Base-by-base conservation (phyloP, 305 asterid genomes). In the Euphrasia arctica region DNA sequence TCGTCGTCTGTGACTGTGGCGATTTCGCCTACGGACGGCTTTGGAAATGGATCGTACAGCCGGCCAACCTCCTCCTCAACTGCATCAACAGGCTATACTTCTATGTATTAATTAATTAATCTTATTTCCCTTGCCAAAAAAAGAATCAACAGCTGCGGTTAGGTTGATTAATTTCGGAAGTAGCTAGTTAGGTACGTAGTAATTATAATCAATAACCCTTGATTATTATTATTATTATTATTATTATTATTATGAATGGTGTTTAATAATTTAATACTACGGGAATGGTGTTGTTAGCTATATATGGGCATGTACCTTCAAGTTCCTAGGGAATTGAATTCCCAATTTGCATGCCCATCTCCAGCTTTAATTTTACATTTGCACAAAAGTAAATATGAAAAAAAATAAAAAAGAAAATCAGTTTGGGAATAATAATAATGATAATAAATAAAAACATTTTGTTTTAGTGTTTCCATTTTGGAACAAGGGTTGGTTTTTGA, bases 1-100 rank as follows among this genome's bases (percentile, higher is more conserved):
- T 81, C 95, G 0, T 84, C 95, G 11, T 74, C 95, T 0, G 88
- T 87, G 65, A 91, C 93, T 4, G 73, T 79, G 27, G 95, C 95
- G 0, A 48, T 83, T 10, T 87, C 98, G 4, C 88, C 94, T 8
- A 68, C 85, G 39, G 96, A 89, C 32, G 80, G 82, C 63, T 83
- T 84, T 48, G 80, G 86, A 41, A 86, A 78, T 49, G 72, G 85
- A 48, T 64, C 86, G 3, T 63, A 79, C 4, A 77, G 58, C 10
- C 72, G 77, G 9, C 2, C 27, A 6, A 45, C 85, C 11, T 58
- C 82, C 47, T 79, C 91, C 4, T 78, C 95, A 0, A 70, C 74
- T 3, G 61, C 91, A 1, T 77, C 89, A 14, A 76, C 88, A 7
- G 77, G 78, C 77, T 79, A 48, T 48, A 48, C 18, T 18, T 18